Conservation (phyloP, 2,329 filamentous ascomycete genomes). For the Thelonectria rubi region DNA sequence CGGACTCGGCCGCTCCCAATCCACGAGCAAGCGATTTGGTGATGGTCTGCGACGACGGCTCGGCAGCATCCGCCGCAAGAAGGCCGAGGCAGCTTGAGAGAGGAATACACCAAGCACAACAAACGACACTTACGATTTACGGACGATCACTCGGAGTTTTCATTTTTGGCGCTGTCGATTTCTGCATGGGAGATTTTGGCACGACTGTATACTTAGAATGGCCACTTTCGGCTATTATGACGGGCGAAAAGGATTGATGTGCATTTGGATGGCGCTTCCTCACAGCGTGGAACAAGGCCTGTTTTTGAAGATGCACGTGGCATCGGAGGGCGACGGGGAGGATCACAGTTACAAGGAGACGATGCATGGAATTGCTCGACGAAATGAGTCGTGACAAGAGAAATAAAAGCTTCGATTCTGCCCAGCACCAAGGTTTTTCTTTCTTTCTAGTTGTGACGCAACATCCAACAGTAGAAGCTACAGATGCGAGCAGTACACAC, state of each 20-base stretch:
- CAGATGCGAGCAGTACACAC: too few relatives aligned
- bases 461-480: neutral
- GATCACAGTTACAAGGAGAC: too few relatives aligned
- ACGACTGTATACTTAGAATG: constrained; percentile 11
- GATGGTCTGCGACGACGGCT: constrained; percentile 64
- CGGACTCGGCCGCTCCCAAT: constrained; percentile 51
- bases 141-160: constrained; percentile 8
- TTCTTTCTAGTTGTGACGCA: neutral
- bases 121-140: neutral
- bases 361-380: too few relatives aligned
- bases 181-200: neutral
- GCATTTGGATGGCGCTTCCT: neutral
- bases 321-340: too few relatives aligned
- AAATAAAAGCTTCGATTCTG: neutral
- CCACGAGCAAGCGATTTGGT: constrained; percentile 55
- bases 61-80: constrained; percentile 61
- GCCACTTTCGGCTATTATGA: neutral
- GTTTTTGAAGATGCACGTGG: neutral
- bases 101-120: too few relatives aligned
- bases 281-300: neutral
- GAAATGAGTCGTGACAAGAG: too few relatives aligned
- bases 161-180: neutral
- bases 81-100: constrained; percentile 36
- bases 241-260: neutral
- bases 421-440: neutral